These are phyloP conservation scores for Eucalyptus sp. DNA, from an alignment of 345 rosid genomes.

Conservation along the genomic window DNA sequence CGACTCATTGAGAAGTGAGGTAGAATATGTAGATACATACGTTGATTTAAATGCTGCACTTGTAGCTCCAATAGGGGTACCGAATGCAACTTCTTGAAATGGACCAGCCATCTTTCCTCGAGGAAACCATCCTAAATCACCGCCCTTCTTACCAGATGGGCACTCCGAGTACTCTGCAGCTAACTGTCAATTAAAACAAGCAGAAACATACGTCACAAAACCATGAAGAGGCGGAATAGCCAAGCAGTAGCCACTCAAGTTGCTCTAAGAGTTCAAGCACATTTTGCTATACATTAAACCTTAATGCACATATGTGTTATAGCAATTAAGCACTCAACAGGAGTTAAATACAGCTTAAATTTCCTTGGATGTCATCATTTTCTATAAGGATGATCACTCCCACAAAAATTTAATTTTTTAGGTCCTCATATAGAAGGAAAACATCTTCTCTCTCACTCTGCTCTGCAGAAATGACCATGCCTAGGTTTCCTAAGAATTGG, in stretches of 20 bases:
- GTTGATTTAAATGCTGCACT: conserved; percentile 96
- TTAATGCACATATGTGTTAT: neutral
- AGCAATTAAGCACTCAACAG: neutral
- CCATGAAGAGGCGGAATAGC: neutral
- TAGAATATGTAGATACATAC: conserved; percentile 18
- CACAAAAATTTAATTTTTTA: neutral
- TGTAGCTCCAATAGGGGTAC: conserved; percentile 74
- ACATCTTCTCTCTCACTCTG: neutral
- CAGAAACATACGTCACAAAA: neutral
- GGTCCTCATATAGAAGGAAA: neutral
- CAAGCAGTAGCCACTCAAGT: neutral
- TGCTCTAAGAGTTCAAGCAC: neutral
- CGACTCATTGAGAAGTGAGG: neutral
- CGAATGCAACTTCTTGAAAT: conserved; percentile 88
- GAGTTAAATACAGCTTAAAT: neutral
- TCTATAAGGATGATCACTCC: neutral
- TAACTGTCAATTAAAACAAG: conserved; percentile 19
- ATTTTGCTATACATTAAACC: neutral
- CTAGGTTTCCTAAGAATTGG: neutral
- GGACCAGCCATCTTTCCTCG: conserved; percentile 98
- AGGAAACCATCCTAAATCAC: conserved; percentile 99
- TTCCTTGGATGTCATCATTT: neutral
- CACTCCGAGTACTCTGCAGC: conserved; percentile 96
- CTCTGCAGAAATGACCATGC: neutral
- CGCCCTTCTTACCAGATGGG: conserved; percentile 97